Evolutionary conservation across 371 early-diverging fungal species (phyloP), one percentile per base, ranked within the genome.

Genomic region (Sporodiniella umbellata): DNA sequence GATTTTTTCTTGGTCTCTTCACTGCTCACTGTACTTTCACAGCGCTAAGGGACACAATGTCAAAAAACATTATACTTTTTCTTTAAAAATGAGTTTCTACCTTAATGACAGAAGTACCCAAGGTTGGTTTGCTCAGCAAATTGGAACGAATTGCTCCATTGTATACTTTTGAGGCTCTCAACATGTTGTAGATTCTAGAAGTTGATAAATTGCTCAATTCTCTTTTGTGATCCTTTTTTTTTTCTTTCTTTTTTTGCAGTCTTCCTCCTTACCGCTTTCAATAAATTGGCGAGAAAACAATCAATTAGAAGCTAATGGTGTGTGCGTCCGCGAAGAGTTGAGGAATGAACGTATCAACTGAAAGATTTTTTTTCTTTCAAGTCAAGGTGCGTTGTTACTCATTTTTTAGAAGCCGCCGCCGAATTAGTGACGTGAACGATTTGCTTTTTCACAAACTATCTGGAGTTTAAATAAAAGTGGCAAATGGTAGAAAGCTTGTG

Each of bases 171-270:
- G 63, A 48, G 21, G 51, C 63, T 63, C 58, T 57, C 58, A 63
- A 58, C 63, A 63, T 63, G n/a, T 15, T 23, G 38, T 7, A 46
- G 25, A 39, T 39, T 21, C 17, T 15, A 24, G 15, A 24, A 4
- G 0, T 24, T 23, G 40, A 19, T 3, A 40, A n/a, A 11, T 19
- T 19, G 1, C 22, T 86, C 70, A 64, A 69, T 28, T 28, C n/a
- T n/a, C n/a, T n/a, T n/a, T n/a, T n/a, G n/a, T 28, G 30, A 4
- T 28, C 10, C 11, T 35, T 35, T 35, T 71, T 31, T 90, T 92
- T 47, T 83, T 84, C 66, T 81, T 84, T 38, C 75, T 35, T 5
- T 35, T 35, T 35, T 35, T 31, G 31, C 7, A 31, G 12, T 8
- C 12, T 35, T 35, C 15, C 15, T 35, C 15, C 15, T 35, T 35